Evolutionary conservation across 1,139 yeast genomes (phyloP).

Genomic region (Kurtzmaniella natalensis): DNA sequence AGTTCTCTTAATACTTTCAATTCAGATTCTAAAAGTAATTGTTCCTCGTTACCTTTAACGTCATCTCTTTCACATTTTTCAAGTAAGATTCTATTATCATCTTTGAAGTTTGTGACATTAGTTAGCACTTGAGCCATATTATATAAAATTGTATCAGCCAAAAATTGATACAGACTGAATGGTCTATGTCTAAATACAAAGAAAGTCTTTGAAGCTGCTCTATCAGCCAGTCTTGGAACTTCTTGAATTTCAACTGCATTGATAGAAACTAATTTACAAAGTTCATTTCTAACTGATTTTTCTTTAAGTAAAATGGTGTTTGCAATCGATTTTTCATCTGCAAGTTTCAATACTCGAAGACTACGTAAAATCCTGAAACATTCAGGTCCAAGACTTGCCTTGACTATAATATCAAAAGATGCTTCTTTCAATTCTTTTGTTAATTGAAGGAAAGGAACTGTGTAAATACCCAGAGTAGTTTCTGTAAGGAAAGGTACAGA

Average conservation of each 20-base stretch:
- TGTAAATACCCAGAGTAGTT: conserved; percentile 37
- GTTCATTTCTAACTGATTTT: conserved; percentile 64
- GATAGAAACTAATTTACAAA: conserved; percentile 51
- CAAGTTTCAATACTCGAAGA: conserved; percentile 60
- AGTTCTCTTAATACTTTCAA: conserved; percentile 62
- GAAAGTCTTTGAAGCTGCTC: conserved; percentile 87
- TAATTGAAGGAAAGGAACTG: conserved; percentile 40
- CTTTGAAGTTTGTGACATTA: conserved; percentile 53
- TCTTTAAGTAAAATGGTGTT: conserved; percentile 74
- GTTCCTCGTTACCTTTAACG: conserved; percentile 78
- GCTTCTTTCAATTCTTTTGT: conserved; percentile 45
- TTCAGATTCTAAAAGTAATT: conserved; percentile 70
- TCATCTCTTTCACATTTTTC: conserved; percentile 86
- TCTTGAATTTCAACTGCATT: conserved; percentile 78
- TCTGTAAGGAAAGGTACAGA: conserved; percentile 44
- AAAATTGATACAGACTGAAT: conserved; percentile 51
- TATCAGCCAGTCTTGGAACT: conserved; percentile 85
- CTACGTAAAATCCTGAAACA: conserved; percentile 66
- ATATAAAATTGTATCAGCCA: conserved; percentile 28
- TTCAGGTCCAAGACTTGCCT: conserved; percentile 52
- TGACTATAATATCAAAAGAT: conserved; percentile 58
- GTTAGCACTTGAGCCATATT: conserved; percentile 60
- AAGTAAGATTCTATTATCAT: conserved; percentile 61
- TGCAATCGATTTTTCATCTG: conserved; percentile 82
- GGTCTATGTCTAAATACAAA: conserved; percentile 76